These are phyloP conservation scores for Plectosphaerella sp. DNA, from an alignment of 2,329 filamentous ascomycete species.

Conservation along the genomic window DNA sequence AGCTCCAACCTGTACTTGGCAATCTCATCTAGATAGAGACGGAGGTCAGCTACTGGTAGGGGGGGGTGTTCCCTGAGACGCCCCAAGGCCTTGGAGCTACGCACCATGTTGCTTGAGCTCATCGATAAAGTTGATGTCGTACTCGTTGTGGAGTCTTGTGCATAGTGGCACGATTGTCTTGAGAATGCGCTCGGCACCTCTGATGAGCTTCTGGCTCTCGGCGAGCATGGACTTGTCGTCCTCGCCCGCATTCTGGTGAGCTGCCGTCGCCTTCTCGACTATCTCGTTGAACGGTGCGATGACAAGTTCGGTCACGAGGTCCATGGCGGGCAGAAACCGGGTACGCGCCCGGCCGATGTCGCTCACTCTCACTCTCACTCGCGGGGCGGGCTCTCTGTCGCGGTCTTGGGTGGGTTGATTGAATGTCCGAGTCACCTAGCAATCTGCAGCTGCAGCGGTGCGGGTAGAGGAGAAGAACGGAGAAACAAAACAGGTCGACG, in stretches of 20 bases:
- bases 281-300: slow-evolving; percentile 48
- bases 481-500: too few relatives aligned
- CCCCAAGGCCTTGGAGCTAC: slow-evolving; percentile 8
- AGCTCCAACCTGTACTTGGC: slow-evolving; percentile 41
- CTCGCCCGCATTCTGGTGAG: slow-evolving; percentile 40
- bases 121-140: slow-evolving; percentile 43
- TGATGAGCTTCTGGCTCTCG: slow-evolving; percentile 41
- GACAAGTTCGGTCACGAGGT: slow-evolving; percentile 37
- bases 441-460: too few relatives aligned
- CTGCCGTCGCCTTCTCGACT: slow-evolving; percentile 43
- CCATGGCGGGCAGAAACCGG: slow-evolving; percentile 22
- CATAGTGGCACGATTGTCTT: slow-evolving; percentile 49
- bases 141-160: slow-evolving; percentile 42
- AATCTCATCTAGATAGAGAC: slow-evolving; percentile 38
- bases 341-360: neutral
- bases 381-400: too few relatives aligned
- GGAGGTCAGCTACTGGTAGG: neutral
- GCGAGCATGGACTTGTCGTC: slow-evolving; percentile 42
- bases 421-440: too few relatives aligned
- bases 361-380: too few relatives aligned
- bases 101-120: slow-evolving; percentile 51
- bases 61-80: neutral
- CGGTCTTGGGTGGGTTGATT: too few relatives aligned
- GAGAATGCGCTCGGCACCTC: slow-evolving; percentile 43
- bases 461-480: too few relatives aligned